A percentile compares a stretch with the other conserved stretches of the same genome.
These are phyloP conservation scores for Aspergillus cavernicola DNA, from an alignment of 495 filamentous ascomycete species.

Conservation along the genomic window DNA sequence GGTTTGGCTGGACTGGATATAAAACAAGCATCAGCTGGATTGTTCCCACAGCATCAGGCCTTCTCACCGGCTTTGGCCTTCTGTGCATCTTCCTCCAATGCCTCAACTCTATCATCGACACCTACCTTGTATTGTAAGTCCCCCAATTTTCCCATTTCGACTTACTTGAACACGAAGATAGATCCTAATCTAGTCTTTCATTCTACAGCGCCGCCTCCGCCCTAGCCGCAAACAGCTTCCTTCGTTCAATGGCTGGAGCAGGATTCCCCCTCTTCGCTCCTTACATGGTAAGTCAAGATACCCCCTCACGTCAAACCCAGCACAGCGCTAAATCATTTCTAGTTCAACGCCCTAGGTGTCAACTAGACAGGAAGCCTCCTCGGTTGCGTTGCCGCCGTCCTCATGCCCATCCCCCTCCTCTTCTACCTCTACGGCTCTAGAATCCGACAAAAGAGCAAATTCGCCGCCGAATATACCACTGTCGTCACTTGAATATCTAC, in stretches of 20 bases:
- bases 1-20: slow-evolving; percentile 81
- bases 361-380: slow-evolving; percentile 74
- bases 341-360: slow-evolving; percentile 67
- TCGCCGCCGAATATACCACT: slow-evolving; percentile 41
- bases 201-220: slow-evolving; percentile 65
- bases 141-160: slow-evolving; percentile 22
- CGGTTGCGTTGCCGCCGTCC: slow-evolving; percentile 60
- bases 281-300: slow-evolving; percentile 52
- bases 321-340: not conserved
- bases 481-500: not conserved
- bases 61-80: slow-evolving; percentile 59
- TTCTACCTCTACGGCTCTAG: slow-evolving; percentile 63
- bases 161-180: slow-evolving; percentile 17
- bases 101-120: slow-evolving; percentile 82
- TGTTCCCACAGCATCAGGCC: slow-evolving; percentile 69
- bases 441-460: slow-evolving; percentile 63
- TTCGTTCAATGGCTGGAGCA: slow-evolving; percentile 71
- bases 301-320: not conserved
- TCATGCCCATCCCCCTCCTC: slow-evolving; percentile 72
- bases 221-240: slow-evolving; percentile 79
- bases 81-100: slow-evolving; percentile 79
- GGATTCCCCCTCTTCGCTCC: slow-evolving; percentile 75
- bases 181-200: not conserved
- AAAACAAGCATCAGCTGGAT: slow-evolving; percentile 70
- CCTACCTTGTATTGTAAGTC: slow-evolving; percentile 79